Evolutionary conservation across 108 stramenopile genomes (phyloP), one percentile per base, ranked within the genome.

Genomic region (Cyclostephanos tholiformis): DNA sequence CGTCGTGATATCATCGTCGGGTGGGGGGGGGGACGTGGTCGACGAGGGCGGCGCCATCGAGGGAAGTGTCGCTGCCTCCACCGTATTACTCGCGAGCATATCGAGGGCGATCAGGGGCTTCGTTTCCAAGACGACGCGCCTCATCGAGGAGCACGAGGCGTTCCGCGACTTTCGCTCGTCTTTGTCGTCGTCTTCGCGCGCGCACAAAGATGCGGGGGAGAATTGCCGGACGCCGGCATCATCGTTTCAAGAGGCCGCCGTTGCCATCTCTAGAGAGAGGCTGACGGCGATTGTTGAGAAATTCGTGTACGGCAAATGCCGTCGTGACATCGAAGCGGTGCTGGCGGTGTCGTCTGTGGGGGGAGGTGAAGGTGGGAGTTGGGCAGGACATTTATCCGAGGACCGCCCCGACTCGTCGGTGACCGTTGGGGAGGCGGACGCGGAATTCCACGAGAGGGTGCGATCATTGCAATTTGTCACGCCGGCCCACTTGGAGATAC

Each of bases 401-500:
- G 30, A 49, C 60, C 17, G 52, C 26, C n/a, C 25, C 49, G 49
- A 32, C 30, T 30, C 22, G 30, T 12, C 43, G n/a, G 65, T 71
- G 46, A 65, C 73, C 23, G 30, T 70, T 48, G 35, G 67, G 13
- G 71, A 72, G 35, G 26, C 49, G n/a, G 75, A 82, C 16, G 44
- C 49, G n/a, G 75, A 72, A 51, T 38, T 82, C n/a, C 51, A 67
- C 20, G 67, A 86, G 20, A 80, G 74, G 38, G 64, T 80, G 75
- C 58, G 60, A 23, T 77, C 59, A 19, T 61, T 80, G 36, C 90
- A 93, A 69, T 93, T 93, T 72, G 77, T 95, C 6, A 83, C 84
- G 29, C 86, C 90, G 4, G 55, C 63, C 1, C 93, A 95, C 75
- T 82, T 95, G 65, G 93, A 95, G 58, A 89, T 94, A 67, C 58